Base-by-base conservation (phyloP, 1,139 yeast genomes). In the Pichia kudriavzevii region DNA sequence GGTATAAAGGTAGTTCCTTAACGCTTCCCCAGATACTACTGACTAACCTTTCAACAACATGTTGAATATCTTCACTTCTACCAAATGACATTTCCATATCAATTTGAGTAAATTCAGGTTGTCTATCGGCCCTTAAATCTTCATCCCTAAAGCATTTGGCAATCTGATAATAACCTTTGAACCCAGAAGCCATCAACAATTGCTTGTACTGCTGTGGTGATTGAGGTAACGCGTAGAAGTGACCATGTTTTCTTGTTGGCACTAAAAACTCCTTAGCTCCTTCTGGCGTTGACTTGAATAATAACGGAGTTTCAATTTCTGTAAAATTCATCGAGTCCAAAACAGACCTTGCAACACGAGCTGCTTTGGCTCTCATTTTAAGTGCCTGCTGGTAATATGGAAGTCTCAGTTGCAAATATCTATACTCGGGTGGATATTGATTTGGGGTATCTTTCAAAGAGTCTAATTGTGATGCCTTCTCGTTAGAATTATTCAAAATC, bases 151-250 rank as follows among this genome's bases (percentile, higher is more conserved):
- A 91, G 55, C 99, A 91, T 49, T 75, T 78, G 4, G 98, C 98
- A 33, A 93, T 66, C 57, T 91, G 98, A 56, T 77, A 91, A 59
- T 91, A 91, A 32, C 73, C 69, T 35, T 81, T 70, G 30, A 93
- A 75, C 0, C 98, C 99, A 26, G 95, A 79, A 4, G 96, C 94
- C 91, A 91, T 91, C 28, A 91, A 62, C 25, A 91, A 66, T 59
- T 91, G 98, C 54, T 93, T 91, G 53, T 88, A 91, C 54, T 91
- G 98, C 53, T 91, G 99, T 0, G 99, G 99, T 17, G 95, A 83
- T 58, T 91, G 99, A 0, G 97, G 96, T 28, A 91, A 64, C 0
- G 98, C 96, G 55, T 88, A 91, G 56, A 84, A 83, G 28, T 44
- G 47, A 4, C 67, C 61, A 10, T 69, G 65, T 13, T 67, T 60